Conservation (phyloP, 2,329 filamentous ascomycete species). For the Cladosporium sp. region DNA sequence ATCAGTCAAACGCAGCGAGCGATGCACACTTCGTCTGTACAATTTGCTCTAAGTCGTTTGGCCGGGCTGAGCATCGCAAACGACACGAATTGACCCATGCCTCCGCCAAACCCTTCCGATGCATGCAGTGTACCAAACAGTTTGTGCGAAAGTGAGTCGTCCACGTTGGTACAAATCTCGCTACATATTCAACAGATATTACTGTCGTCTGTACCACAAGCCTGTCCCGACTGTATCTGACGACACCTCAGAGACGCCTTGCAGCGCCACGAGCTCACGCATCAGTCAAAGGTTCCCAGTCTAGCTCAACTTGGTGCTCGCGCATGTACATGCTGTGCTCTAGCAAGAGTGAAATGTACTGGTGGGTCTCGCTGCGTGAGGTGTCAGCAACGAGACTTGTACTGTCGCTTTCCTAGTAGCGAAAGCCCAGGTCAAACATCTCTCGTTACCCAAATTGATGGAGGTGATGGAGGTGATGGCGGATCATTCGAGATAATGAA, state of each 20-base stretch:
- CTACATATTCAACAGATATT: no score
- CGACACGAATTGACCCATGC: conserved; percentile 31
- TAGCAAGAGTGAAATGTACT: conserved; percentile 34
- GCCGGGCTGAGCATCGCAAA: conserved; percentile 26
- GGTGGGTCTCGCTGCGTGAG: conserved; percentile 31
- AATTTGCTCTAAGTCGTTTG: not conserved
- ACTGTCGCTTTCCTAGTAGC: not conserved
- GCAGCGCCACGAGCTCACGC: conserved; percentile 30
- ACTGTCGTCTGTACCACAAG: no score
- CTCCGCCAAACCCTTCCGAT: conserved; percentile 27
- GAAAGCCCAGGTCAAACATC: no score
- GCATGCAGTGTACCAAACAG: conserved; percentile 27
- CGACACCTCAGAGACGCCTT: conserved; percentile 27
- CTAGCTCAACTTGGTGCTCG: conserved; percentile 26
- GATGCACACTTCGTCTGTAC: not conserved
- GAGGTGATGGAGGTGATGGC: no score
- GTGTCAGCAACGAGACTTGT: conserved; percentile 22
- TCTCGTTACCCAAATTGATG: no score
- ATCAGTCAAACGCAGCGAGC: no score
- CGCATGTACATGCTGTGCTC: conserved; percentile 32
- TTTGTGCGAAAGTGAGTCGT: conserved; percentile 27
- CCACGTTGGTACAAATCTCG: no score
- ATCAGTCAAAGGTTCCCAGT: conserved; percentile 23
- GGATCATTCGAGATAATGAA: no score
- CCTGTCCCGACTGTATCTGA: not conserved